These are phyloP conservation scores for Byssochlamys sp. DNA, from an alignment of 2,329 filamentous ascomycete species.

Conservation along the genomic window DNA sequence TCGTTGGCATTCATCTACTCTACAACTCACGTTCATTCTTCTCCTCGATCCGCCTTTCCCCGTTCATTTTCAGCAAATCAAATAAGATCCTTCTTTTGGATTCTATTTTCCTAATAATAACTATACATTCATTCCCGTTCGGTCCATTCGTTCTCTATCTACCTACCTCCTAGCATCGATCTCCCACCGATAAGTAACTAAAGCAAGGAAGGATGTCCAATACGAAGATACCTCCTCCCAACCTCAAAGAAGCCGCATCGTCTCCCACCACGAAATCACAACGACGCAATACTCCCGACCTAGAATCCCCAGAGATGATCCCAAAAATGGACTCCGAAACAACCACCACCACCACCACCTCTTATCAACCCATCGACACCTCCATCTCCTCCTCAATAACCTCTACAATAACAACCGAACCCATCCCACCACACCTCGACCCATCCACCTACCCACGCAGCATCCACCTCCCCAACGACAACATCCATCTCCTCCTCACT, in stretches of 20 bases:
- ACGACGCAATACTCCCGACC: not conserved
- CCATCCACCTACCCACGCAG: slow-evolving; percentile 33
- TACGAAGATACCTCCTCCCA: not conserved
- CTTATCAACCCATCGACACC: no score
- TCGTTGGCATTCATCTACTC: no score
- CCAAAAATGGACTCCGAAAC: not conserved
- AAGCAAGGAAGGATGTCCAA: not conserved
- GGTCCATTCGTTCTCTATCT: not conserved
- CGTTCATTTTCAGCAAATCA: not conserved
- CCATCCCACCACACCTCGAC: slow-evolving; percentile 21
- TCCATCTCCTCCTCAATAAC: no score
- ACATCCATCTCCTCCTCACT: slow-evolving; percentile 36
- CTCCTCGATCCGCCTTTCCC: not conserved
- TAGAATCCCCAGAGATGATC: not conserved
- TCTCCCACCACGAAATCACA: not conserved
- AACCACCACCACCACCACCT: no score
- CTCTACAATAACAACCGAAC: not conserved
- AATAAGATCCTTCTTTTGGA: not conserved
- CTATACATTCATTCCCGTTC: no score
- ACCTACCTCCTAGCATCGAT: not conserved
- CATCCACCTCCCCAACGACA: slow-evolving; percentile 17
- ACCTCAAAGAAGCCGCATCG: not conserved
- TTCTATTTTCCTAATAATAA: no score
- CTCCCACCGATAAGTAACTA: not conserved
- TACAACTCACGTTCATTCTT: no score